phyloP scores from a whole-genome alignment of 257 asterid genomes.

The Solanum neorickii region DNA sequence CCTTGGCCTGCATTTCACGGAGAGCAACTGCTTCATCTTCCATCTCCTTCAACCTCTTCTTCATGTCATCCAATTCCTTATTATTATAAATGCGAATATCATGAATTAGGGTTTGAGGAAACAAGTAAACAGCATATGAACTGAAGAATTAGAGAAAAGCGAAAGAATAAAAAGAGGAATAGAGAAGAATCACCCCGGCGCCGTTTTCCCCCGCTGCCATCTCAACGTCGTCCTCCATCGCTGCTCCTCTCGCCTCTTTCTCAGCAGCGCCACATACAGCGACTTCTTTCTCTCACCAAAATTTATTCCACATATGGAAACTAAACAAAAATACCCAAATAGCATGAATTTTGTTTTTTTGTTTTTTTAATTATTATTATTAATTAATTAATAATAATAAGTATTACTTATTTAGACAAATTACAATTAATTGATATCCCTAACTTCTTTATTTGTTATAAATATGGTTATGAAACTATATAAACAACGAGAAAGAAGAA shows the following conservation, averaged over 20 bases:
- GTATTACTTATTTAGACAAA: no score
- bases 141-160: background rate
- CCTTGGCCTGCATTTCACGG: constrained; percentile 2
- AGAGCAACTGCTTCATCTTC: constrained; percentile 4
- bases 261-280: background rate
- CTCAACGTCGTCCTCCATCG: background rate
- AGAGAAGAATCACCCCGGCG: background rate
- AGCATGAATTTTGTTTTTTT: no score
- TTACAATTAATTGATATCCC: no score
- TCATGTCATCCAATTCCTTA: constrained; percentile 5
- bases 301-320: background rate
- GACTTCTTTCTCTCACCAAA: background rate
- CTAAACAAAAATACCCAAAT: background rate
- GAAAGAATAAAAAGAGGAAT: background rate
- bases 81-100: background rate
- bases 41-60: constrained; percentile 1
- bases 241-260: background rate
- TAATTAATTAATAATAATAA: no score
- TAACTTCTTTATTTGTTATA: no score
- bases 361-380: no score
- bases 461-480: no score
- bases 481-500: no score
- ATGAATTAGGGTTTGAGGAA: background rate
- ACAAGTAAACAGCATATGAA: background rate
- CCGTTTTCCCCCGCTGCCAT: background rate